Conservation (phyloP, 2,329 filamentous ascomycete species). For the Xylaria sp. region DNA sequence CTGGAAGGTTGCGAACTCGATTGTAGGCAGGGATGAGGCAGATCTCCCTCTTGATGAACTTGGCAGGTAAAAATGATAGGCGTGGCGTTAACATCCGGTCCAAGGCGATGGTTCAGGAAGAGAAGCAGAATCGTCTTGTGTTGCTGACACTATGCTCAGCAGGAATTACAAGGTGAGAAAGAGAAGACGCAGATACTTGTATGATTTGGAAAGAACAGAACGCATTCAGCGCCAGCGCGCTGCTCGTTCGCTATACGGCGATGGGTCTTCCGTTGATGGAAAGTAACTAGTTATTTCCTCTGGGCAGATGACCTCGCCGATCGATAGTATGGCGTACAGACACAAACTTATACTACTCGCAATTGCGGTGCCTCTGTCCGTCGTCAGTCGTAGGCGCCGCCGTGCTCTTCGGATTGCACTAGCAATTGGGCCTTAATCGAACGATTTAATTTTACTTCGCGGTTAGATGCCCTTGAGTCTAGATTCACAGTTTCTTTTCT, state of each 20-base stretch:
- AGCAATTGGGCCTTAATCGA: background rate
- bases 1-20: constrained; percentile 87
- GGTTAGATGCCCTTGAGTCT: background rate
- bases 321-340: background rate
- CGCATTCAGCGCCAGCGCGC: constrained; percentile 20
- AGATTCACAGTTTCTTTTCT: background rate
- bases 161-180: constrained; percentile 32
- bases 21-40: constrained; percentile 80
- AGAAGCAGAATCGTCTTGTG: background rate
- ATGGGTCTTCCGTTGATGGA: background rate
- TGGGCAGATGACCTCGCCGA: background rate
- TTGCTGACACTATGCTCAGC: constrained; percentile 25
- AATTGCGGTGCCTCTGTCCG: background rate
- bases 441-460: too few species aligned
- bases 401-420: background rate
- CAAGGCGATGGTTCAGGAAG: constrained; percentile 10
- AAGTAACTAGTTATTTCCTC: constrained; percentile 2
- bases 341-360: background rate
- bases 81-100: constrained; percentile 24
- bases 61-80: constrained; percentile 63
- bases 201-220: constrained; percentile 34
- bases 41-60: constrained; percentile 82
- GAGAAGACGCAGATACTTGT: constrained; percentile 36
- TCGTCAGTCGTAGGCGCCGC: background rate
- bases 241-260: constrained; percentile 22